Base-by-base conservation (phyloP, 148 eudicot species). In the Fagopyrum tataricum region DNA sequence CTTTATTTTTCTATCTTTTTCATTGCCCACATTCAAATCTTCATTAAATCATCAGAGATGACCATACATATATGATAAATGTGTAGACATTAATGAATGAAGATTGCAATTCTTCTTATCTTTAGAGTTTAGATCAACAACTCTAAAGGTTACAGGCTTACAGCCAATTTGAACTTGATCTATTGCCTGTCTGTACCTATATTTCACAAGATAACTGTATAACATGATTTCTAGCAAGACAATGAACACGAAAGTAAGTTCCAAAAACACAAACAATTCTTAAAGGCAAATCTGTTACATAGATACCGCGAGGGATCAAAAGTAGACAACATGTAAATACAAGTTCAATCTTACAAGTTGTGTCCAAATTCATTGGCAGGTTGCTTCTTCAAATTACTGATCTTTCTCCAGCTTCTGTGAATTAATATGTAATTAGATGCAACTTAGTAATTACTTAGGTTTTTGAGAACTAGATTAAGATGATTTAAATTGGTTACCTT, bases 331-430 rank as follows among this genome's bases (percentile, higher is more conserved):
- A 58, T 23, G 15, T 31, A 58, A 24, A 23, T 24, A 7, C 24
- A 58, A 24, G 2, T 31, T 31, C 2, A 31, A 31, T 31, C 37
- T 10, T 10, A 58, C 12, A 58, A 9, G 3, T 24, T 23, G 9
- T 18, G 26, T 21, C 26, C 26, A 55, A 24, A 24, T 23, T 58
- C 14, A 51, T 44, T 14, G 42, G 12, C 23, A 31, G 21, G 44
- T 66, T 66, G 74, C 55, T 78, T 37, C 53, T 20, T 41, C 81
- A 89, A 62, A 91, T 52, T n/a, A 82, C 87, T 39, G 98, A 91
- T 74, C 77, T 84, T 74, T 91, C 98, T 44, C 98, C 98, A 71
- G 87, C 92, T 73, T 94, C 93, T 94, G 91, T 72, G 7, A 37
- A 64, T 37, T 9, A 64, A 31, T 13, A 37, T 4, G 26, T 5